Evolutionary conservation across 345 rosid genomes (phyloP).

Genomic region (Moricandia moricandioides): DNA sequence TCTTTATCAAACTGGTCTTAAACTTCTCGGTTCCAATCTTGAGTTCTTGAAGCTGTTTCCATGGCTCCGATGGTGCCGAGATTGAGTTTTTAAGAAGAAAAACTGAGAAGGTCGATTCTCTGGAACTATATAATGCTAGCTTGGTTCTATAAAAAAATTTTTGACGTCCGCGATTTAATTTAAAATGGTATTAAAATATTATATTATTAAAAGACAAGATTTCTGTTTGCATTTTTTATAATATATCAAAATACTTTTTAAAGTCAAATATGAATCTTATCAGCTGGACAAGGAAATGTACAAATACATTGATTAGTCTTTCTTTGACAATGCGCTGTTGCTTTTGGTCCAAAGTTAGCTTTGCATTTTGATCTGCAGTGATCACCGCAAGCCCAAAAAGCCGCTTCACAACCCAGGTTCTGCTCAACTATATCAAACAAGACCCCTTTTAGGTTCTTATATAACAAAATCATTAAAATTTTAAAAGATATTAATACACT

Average conservation of each 20-base stretch:
- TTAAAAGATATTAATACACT: too few relatives aligned
- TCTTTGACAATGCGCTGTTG: background rate
- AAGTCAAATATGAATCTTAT: background rate
- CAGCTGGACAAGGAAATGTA: background rate
- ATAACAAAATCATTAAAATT: background rate
- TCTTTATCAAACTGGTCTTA: too few relatives aligned
- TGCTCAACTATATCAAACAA: background rate
- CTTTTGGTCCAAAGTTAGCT: background rate
- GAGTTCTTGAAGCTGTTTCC: too few relatives aligned
- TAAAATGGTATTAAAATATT: background rate
- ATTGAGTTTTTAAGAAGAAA: too few relatives aligned
- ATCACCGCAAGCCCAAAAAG: background rate
- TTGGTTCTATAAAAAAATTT: background rate
- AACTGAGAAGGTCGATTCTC: too few relatives aligned
- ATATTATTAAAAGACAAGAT: background rate
- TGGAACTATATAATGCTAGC: background rate
- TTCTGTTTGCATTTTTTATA: background rate
- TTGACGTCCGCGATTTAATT: background rate
- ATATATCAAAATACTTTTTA: too few relatives aligned
- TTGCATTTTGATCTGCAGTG: background rate
- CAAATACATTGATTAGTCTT: background rate
- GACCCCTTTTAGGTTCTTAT: background rate
- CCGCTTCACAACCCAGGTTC: background rate
- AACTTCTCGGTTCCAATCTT: too few relatives aligned
- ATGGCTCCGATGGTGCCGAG: too few relatives aligned